phyloP scores from a whole-genome alignment of 1,139 yeast genomes.

The Suhomyces guaymorum region DNA sequence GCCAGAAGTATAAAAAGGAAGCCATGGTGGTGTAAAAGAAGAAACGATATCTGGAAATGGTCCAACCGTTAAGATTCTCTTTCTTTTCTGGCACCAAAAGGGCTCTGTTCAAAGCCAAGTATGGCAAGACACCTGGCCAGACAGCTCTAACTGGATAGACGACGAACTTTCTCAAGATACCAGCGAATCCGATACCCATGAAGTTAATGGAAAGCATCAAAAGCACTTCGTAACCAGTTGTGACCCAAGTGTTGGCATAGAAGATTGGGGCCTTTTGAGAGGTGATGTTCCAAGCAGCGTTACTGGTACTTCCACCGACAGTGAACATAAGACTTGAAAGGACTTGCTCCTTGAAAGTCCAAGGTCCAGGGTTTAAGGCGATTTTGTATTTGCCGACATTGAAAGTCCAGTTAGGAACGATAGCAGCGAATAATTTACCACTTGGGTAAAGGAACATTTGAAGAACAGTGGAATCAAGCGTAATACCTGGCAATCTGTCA shows the following conservation, averaged over 20 bases:
- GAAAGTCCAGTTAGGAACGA: constrained; percentile 26
- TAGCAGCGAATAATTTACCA: constrained; percentile 36
- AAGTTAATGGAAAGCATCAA: constrained; percentile 20
- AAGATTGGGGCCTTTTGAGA: constrained; percentile 17
- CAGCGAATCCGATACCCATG: constrained; percentile 27
- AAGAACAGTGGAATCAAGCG: constrained; percentile 49
- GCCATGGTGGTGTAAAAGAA: constrained; percentile 16
- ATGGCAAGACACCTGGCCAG: constrained; percentile 23
- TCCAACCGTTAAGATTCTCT: constrained; percentile 22
- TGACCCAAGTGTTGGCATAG: constrained; percentile 20
- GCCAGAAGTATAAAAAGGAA: constrained; percentile 22
- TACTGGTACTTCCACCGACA: constrained; percentile 17
- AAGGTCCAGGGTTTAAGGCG: constrained; percentile 27
- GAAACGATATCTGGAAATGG: constrained; percentile 19
- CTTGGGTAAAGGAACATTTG: constrained; percentile 62
- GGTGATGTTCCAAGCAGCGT: constrained; percentile 20
- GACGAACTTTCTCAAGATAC: constrained; percentile 22
- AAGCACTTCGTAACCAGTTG: constrained; percentile 19
- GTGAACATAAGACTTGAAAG: constrained; percentile 22
- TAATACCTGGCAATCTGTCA: constrained; percentile 55
- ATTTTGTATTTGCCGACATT: constrained; percentile 18
- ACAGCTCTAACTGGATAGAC: constrained; percentile 19
- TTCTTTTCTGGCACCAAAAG: constrained; percentile 19
- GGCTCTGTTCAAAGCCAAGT: constrained; percentile 23
- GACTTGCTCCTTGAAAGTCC: constrained; percentile 27